Base-by-base conservation (phyloP, 164 flowering plant species). In the Platanus orientalis region DNA sequence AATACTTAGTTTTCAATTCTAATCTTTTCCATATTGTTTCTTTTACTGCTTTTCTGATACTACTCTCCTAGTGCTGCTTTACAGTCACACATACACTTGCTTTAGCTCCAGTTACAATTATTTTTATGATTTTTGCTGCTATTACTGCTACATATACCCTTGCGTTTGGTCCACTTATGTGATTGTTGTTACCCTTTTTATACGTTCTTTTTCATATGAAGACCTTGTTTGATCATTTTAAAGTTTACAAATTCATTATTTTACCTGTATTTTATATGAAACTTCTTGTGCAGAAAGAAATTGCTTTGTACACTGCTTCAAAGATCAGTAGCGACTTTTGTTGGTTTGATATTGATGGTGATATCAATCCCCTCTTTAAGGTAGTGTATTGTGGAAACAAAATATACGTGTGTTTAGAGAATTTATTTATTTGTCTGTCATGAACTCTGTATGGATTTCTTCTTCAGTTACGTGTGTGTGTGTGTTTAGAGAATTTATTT, bases 311-410 rank as follows among this genome's bases (percentile, higher is more conserved):
- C 61, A 91, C 97, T 17, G 97, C 97, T 66, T 85, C 96, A 54
- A 91, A 83, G 75, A 65, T 76, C 57, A 78, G 62, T 67, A 76
- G 82, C 57, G 96, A 89, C 56, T 89, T 94, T 63, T 77, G 81
- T 75, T 83, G 83, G 92, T 94, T 94, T 84, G 92, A 94, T 69
- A 85, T 91, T 69, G 99, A 94, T 80, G 88, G 81, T 13, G 97
- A 91, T 69, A 78, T 94, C 64, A 84, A 91, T 81, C 90, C 99
- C 59, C 80, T 94, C 28, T 94, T 94, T 73, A 94, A 94, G 93
- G 99, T 94, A 80, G 71, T 39, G 11, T 51, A 48, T 36, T 12
- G 14, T 29, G 16, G 55, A n/a, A n/a, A n/a, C n/a, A n/a, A n/a
- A n/a, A n/a, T n/a, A n/a, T n/a, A n/a, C n/a, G n/a, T n/a, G n/a